Evolutionary conservation across 768 basidiomycete genomes (phyloP).

Genomic region (Rhizopogon vulgaris): DNA sequence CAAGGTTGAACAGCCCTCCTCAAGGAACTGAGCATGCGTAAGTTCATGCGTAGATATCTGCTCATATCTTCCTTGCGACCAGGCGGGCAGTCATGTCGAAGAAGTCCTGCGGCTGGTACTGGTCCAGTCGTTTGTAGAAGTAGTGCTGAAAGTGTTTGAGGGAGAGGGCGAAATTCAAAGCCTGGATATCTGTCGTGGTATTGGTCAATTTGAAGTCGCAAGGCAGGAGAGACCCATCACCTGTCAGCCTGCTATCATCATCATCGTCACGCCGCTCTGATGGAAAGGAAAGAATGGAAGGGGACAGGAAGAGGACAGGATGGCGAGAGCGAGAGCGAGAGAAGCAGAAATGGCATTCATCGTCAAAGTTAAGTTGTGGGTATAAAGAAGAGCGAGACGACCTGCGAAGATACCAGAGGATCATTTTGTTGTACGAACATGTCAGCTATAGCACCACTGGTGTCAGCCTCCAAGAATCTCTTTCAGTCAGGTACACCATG

Average conservation of each 20-base stretch:
- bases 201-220: conserved; percentile 16
- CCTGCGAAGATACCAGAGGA: not conserved
- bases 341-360: not conserved
- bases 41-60: conserved; percentile 52
- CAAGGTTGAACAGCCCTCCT: conserved; percentile 46
- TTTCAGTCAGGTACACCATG: too few relatives aligned
- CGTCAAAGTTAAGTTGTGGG: not conserved
- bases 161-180: conserved; percentile 43
- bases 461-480: not conserved
- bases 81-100: conserved; percentile 39
- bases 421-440: not conserved
- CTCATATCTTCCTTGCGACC: conserved; percentile 42
- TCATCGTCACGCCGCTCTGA: not conserved
- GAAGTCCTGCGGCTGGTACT: conserved; percentile 43
- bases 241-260: not conserved
- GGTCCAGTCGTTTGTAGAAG: conserved; percentile 40
- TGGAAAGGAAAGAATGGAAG: not conserved
- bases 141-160: conserved; percentile 42
- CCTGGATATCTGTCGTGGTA: conserved; percentile 3
- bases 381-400: not conserved
- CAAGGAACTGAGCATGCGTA: conserved; percentile 49
- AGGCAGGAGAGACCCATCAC: conserved; percentile 24
- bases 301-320: not conserved
- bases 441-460: not conserved
- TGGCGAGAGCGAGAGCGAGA: not conserved